Base-by-base conservation (phyloP, 169 alveolate genomes). In the Fabrea salina region DNA sequence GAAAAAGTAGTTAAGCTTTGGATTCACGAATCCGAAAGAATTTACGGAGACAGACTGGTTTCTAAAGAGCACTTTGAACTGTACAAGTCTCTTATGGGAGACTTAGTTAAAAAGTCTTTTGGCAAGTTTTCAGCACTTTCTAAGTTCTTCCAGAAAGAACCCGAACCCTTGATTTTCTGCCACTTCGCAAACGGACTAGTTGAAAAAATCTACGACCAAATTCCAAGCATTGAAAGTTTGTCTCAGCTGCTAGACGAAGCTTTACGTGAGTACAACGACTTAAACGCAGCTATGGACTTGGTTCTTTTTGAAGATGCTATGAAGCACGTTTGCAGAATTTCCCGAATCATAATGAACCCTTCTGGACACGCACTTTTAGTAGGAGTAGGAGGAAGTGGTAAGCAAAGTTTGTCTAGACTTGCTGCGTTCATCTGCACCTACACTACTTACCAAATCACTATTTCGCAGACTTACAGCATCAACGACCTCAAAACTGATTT, bases 371-470 rank as follows among this genome's bases (percentile, higher is more conserved):
- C 94, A 19, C 86, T 94, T 16, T 83, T 94, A 35, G 94, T 94
- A 0, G 97, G 97, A 25, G 96, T 94, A 5, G 97, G 97, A 19
- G 97, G 97, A 16, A 86, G 94, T 33, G 97, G 97, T 43, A 86
- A 95, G 61, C 93, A 92, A 82, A 84, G 93, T 5, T 79, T 94
- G 22, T 89, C 96, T 22, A 80, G 86, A 30, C 85, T 94, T 4
- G 95, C 96, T n/a, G 83, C 95, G 3, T 91, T 82, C 77, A 92
- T 94, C 39, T 89, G 93, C 3, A 82, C 84, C 27, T 89, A 82
- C 81, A 93, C 91, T 49, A 58, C 86, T 4, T 79, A 85, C 40
- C 56, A 85, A 67, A 89, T 86, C 13, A 96, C 89, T 64, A 80
- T 84, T 19, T 30, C 84, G 1, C 85, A 87, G 43, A 53, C 53